Evolutionary conservation across 176 grass and related monocot genomes (phyloP).

Genomic region (Avena atlantica): DNA sequence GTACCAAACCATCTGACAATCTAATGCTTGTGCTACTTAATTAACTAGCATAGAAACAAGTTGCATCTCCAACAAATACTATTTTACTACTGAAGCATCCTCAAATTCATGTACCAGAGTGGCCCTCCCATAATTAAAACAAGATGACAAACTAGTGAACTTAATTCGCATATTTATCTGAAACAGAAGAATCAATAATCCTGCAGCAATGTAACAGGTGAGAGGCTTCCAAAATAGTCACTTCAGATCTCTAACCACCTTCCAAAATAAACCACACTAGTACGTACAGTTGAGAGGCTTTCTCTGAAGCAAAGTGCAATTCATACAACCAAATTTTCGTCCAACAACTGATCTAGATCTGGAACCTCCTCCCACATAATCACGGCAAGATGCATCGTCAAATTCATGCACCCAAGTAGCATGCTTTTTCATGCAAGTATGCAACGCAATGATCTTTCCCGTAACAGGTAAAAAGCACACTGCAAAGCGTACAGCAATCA

Average conservation of each 20-base stretch:
- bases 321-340: not conserved
- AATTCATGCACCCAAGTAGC: not conserved
- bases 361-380: not conserved
- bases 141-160: not conserved
- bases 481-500: not conserved
- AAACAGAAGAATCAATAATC: not conserved
- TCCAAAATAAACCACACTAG: too few species aligned
- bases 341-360: not conserved
- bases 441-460: conserved; percentile 8
- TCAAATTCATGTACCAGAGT: not conserved
- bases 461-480: too few species aligned
- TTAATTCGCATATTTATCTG: not conserved
- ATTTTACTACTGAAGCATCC: not conserved
- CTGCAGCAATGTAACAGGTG: not conserved
- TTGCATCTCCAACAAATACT: not conserved
- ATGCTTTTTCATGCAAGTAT: not conserved
- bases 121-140: not conserved
- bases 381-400: not conserved
- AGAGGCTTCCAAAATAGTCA: not conserved
- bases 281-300: too few species aligned
- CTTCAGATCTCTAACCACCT: not conserved
- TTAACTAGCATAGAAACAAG: too few species aligned
- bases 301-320: not conserved
- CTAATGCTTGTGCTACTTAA: not conserved
- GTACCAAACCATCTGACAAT: not conserved